Evolutionary conservation across 805 yeast species (phyloP), one percentile per base, ranked within the genome.

Genomic region (Zygosaccharomyces siamensis): DNA sequence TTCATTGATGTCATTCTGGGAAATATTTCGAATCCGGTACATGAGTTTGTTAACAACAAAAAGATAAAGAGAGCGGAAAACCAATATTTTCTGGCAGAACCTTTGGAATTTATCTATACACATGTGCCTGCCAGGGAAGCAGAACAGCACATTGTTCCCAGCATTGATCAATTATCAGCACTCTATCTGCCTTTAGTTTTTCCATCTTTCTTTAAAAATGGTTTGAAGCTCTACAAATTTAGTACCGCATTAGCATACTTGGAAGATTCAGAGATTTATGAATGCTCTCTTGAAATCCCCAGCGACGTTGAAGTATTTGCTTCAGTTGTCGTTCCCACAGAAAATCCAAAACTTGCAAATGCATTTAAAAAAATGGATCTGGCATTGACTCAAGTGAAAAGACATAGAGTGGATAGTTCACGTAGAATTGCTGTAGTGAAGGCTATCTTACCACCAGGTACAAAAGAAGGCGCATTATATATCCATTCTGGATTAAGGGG

Each of bases 81-180:
- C 43, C 84, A 81, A 61, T 93, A 87, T 66, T 92, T 90, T 67
- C 67, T 93, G 51, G 72, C 86, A 2, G 80, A 83, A 55, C 99
- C 99, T 0, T 68, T 82, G 47, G 78, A 81, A 48, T 62, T 89
- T 37, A 78, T 93, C 12, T 84, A 84, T 53, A 86, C 97, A 0
- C 99, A 93, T 66, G 81, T 89, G 41, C 98, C 99, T 11, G 74
- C 81, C 14, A 81, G 81, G 49, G 80, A 80, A 38, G 84, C 80
- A 51, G 84, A 86, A 54, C 99, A 93, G 66, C 96, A 87, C 68
- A 79, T 92, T 18, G 75, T 79, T 27, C 98, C 97, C 3, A 87
- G 95, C 2, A 71, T 92, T 52, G 90, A 87, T 52, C 84, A 86
- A 31, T 75, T 80, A 54, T 79, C 84, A 20, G 90, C 93, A 12